These are phyloP conservation scores for Senna siamea DNA, from an alignment of 306 rosid genomes.

Conservation along the genomic window DNA sequence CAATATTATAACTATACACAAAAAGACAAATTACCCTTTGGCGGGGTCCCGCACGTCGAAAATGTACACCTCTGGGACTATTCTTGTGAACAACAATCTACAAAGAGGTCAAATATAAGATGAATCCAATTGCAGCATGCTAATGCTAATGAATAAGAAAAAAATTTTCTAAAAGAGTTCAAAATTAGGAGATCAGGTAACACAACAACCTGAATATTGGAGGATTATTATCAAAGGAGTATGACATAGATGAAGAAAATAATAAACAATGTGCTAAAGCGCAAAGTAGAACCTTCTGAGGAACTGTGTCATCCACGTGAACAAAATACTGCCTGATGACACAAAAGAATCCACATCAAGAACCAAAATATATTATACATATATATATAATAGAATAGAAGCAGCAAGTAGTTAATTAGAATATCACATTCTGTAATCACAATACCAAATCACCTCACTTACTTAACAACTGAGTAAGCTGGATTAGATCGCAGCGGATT, in stretches of 20 bases:
- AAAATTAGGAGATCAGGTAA: conserved; percentile 10
- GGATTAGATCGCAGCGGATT: conserved; percentile 96
- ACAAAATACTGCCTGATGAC: conserved; percentile 87
- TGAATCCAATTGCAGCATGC: conserved; percentile 29
- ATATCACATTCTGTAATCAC: conserved; percentile 23
- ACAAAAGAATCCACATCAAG: background rate
- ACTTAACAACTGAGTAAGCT: conserved; percentile 96
- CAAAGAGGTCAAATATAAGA: conserved; percentile 23
- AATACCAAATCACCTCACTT: conserved; percentile 34
- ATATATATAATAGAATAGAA: background rate
- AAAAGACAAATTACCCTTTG: conserved; percentile 60
- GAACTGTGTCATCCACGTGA: conserved; percentile 77
- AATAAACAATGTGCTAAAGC: conserved; percentile 23
- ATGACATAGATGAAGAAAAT: background rate
- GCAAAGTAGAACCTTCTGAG: conserved; percentile 62
- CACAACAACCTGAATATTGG: background rate
- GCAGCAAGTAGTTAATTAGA: background rate
- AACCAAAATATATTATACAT: background rate
- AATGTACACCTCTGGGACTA: conserved; percentile 86
- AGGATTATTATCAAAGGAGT: no score
- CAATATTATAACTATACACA: background rate
- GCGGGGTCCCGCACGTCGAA: conserved; percentile 96
- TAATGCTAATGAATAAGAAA: conserved; percentile 6
- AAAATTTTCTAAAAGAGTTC: background rate
- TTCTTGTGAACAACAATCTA: conserved; percentile 84